A percentile compares a stretch with the other conserved stretches of the same genome.
Evolutionary conservation across 768 basidiomycete species (phyloP).

Genomic region (Mycena polygramma): DNA sequence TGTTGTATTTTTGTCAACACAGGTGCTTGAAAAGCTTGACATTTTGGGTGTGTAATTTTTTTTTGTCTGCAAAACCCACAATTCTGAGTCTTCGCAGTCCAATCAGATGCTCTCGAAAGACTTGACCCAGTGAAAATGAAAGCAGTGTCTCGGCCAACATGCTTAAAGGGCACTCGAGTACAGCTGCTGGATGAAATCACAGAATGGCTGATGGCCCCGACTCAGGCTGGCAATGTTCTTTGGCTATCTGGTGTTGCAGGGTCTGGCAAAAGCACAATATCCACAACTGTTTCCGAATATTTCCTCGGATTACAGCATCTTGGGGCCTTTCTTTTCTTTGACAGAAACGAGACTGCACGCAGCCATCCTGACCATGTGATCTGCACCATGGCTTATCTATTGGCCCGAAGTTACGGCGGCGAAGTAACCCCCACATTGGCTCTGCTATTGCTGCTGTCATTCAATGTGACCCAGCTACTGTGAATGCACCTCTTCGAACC

Average conservation of each 20-base stretch:
- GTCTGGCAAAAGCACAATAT: slow-evolving; percentile 39
- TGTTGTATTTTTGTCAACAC: background rate
- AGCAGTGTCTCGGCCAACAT: background rate
- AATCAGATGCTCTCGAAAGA: background rate
- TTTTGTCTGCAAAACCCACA: background rate
- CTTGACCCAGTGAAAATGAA: background rate
- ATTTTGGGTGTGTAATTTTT: background rate
- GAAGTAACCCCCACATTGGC: background rate
- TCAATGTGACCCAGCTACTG: background rate
- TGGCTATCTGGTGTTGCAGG: slow-evolving; percentile 40
- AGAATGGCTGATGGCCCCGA: slow-evolving; percentile 30
- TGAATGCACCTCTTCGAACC: slow-evolving; percentile 14
- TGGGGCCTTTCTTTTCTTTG: slow-evolving; percentile 38
- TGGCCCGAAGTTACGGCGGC: too few species aligned
- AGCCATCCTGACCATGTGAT: slow-evolving; percentile 30
- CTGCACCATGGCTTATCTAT: slow-evolving; percentile 28
- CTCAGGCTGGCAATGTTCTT: slow-evolving; percentile 28
- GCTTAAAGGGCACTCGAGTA: slow-evolving; percentile 31
- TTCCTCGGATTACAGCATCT: slow-evolving; percentile 31
- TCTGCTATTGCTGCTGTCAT: background rate
- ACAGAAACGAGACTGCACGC: slow-evolving; percentile 18
- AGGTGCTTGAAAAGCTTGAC: background rate
- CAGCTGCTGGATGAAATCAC: slow-evolving; percentile 24
- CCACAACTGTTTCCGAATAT: slow-evolving; percentile 36
- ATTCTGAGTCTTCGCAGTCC: background rate